Evolutionary conservation across 768 basidiomycete species (phyloP).

Genomic region (Peribolospora kevripleyi): DNA sequence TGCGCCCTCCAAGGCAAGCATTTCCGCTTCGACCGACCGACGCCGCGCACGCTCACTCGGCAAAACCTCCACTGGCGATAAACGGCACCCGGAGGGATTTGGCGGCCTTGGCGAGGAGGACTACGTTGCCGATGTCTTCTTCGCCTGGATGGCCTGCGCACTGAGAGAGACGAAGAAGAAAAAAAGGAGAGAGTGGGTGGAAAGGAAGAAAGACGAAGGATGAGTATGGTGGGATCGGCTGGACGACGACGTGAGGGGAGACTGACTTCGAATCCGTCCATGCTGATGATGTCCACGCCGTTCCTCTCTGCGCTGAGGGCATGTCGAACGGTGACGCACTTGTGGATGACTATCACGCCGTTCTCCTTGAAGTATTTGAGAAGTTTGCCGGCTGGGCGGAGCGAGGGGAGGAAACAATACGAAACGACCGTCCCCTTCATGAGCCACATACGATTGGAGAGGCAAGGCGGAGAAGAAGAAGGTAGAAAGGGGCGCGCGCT

Average conservation of each 20-base stretch:
- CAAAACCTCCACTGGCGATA: slow-evolving; percentile 76
- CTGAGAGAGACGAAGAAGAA: background rate
- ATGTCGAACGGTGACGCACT: slow-evolving; percentile 22
- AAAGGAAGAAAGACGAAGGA: too few species aligned
- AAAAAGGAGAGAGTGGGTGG: slow-evolving; percentile 49
- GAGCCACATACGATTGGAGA: background rate
- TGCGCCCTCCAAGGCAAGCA: too few species aligned
- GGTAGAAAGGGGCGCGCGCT: slow-evolving; percentile 16
- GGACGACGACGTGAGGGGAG: too few species aligned
- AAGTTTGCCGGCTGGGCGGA: slow-evolving; percentile 37
- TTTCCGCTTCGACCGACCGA: too few species aligned
- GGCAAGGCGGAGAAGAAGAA: slow-evolving; percentile 1
- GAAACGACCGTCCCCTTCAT: background rate
- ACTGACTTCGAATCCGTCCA: too few species aligned
- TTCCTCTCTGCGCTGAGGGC: slow-evolving; percentile 6
- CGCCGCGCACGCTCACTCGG: slow-evolving; percentile 11
- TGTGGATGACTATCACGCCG: slow-evolving; percentile 45
- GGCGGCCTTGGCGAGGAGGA: slow-evolving; percentile 64
- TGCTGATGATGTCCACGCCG: too few species aligned
- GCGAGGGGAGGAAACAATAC: too few species aligned
- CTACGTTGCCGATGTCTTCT: slow-evolving; percentile 68
- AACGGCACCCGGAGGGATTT: slow-evolving; percentile 62
- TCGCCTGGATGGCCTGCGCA: slow-evolving; percentile 31
- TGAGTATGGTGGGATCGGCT: too few species aligned
- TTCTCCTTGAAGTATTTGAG: slow-evolving; percentile 51